Percentiles rank a stretch among this genome's conserved stretches.
phyloP scores from a whole-genome alignment of 140 eudicot species.

The Ambrosia hybrid region DNA sequence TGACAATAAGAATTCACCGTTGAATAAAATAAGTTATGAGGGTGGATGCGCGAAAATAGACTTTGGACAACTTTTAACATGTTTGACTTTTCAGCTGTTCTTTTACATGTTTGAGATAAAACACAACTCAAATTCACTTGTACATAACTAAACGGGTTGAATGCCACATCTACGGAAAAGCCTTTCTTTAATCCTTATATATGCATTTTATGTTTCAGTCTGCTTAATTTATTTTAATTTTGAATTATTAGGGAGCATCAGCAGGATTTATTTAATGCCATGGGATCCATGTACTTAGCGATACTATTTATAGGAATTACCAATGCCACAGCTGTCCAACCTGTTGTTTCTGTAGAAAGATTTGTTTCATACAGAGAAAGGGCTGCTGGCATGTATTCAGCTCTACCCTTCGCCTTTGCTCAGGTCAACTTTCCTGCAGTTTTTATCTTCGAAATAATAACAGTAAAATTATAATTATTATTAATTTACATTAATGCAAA shows the following conservation, averaged over 20 bases:
- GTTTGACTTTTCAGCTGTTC: neutral
- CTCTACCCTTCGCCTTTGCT: slow-evolving; percentile 93
- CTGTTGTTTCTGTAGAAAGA: slow-evolving; percentile 93
- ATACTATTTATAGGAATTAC: slow-evolving; percentile 87
- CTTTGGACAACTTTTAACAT: neutral
- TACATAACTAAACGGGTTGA: too few species aligned
- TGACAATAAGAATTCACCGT: too few species aligned
- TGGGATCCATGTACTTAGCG: slow-evolving; percentile 95
- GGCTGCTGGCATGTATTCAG: slow-evolving; percentile 97
- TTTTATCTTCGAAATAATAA: slow-evolving; percentile 7
- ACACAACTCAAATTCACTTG: neutral
- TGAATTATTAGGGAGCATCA: slow-evolving; percentile 56
- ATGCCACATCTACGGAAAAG: too few species aligned
- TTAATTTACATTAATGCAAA: neutral
- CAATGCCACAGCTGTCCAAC: slow-evolving; percentile 94
- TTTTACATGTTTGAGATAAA: neutral
- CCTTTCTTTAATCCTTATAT: neutral
- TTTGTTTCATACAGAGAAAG: slow-evolving; percentile 94
- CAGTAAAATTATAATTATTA: neutral
- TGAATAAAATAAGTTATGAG: too few species aligned
- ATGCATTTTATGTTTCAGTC: neutral
- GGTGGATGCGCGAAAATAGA: neutral
- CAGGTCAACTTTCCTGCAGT: slow-evolving; percentile 49
- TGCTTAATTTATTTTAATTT: neutral
- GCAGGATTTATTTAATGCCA: slow-evolving; percentile 89